Base-by-base conservation (phyloP, 2,329 filamentous ascomycete species). In the Colletotrichum karsti region DNA sequence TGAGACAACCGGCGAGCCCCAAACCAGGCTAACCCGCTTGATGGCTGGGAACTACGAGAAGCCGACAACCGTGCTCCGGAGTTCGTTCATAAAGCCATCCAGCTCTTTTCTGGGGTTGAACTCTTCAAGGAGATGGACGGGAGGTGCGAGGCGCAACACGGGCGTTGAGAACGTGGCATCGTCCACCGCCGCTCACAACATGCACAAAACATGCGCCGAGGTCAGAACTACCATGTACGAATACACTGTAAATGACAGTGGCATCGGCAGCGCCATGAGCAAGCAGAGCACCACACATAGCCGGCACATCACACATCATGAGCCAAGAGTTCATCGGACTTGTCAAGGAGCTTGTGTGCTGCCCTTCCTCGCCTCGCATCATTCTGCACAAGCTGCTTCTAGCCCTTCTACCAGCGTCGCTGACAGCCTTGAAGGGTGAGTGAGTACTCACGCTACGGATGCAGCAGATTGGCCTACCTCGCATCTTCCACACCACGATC, bases 211-310 rank as follows among this genome's bases (percentile, higher is more conserved):
- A 54, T 54, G 28, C 63, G 24, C 30, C 24, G 54, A 48, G 50
- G 22, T 51, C 59, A 63, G 44, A 35, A 50, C 33, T 50, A 66
- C 20, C 26, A 53, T n/a, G n/a, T n/a, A n/a, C n/a, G n/a, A n/a
- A n/a, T n/a, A n/a, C n/a, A n/a, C n/a, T n/a, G n/a, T n/a, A n/a
- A n/a, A n/a, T n/a, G n/a, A n/a, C n/a, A n/a, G n/a, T n/a, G n/a
- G n/a, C n/a, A n/a, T n/a, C n/a, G n/a, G n/a, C n/a, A n/a, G n/a
- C n/a, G n/a, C n/a, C n/a, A n/a, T n/a, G n/a, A n/a, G n/a, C n/a
- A n/a, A n/a, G n/a, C n/a, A n/a, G n/a, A n/a, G n/a, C 20, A n/a
- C 55, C 55, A 46, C n/a, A 33, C 30, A 37, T 18, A 37, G 9
- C 12, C 44, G 44, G 57, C 37, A 53, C 26, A 26, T 60, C 22